phyloP scores from a whole-genome alignment of 805 yeast genomes.

The Lipomyces yamanashiensis region DNA sequence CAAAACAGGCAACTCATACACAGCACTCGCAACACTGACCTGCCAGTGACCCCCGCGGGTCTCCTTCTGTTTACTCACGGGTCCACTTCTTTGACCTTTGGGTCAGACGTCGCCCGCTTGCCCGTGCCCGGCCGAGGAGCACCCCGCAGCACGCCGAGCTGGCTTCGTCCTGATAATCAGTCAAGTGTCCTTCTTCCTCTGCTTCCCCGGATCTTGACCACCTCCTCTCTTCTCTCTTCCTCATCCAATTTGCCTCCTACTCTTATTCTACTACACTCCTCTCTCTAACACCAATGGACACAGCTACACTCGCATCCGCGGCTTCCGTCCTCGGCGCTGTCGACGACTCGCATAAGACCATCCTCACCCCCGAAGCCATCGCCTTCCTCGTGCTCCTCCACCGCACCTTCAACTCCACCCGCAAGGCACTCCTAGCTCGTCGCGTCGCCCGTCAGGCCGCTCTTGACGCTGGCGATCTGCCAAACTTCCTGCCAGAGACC shows the following conservation, averaged over 20 bases:
- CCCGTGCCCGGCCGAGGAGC: slow-evolving; percentile 15
- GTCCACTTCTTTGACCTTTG: too few relatives aligned
- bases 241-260: background rate
- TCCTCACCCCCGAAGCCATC: slow-evolving; percentile 64
- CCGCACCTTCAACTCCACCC: slow-evolving; percentile 61
- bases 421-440: slow-evolving; percentile 60
- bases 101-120: slow-evolving; percentile 6
- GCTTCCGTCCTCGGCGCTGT: slow-evolving; percentile 56
- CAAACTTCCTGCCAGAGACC: slow-evolving; percentile 73
- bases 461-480: slow-evolving; percentile 66
- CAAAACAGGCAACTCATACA: too few relatives aligned
- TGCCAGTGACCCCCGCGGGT: background rate
- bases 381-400: slow-evolving; percentile 70
- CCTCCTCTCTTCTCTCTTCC: background rate
- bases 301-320: slow-evolving; percentile 22
- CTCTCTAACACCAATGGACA: slow-evolving; percentile 4
- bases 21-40: too few relatives aligned
- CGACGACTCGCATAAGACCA: slow-evolving; percentile 55
- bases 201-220: background rate
- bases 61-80: background rate
- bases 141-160: slow-evolving; percentile 13
- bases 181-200: too few relatives aligned
- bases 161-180: too few relatives aligned
- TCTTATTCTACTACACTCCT: background rate
- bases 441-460: slow-evolving; percentile 60